Conservation (phyloP, 371 early-diverging fungal genomes). For the Furculomyces boomerangus region DNA sequence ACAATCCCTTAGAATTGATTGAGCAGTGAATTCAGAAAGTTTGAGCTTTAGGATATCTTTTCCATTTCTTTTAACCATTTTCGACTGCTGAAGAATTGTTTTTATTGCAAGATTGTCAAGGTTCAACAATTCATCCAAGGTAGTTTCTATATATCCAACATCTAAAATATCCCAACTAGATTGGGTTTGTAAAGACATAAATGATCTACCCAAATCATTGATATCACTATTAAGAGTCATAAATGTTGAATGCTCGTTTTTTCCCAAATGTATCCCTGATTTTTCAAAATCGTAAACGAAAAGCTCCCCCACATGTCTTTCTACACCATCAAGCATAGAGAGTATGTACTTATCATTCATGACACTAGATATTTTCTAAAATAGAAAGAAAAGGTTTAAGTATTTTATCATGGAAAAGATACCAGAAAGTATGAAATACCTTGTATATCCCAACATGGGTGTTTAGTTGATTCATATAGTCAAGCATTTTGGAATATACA, state of each 20-base stretch:
- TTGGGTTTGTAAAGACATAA: slow-evolving; percentile 26
- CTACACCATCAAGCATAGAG: slow-evolving; percentile 36
- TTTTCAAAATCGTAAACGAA: slow-evolving; percentile 86
- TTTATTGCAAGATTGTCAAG: slow-evolving; percentile 11
- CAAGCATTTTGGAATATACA: slow-evolving; percentile 52
- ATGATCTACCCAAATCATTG: slow-evolving; percentile 52
- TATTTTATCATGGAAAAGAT: background rate
- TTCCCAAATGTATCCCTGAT: slow-evolving; percentile 75
- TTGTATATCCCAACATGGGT: slow-evolving; percentile 65
- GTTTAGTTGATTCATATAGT: slow-evolving; percentile 82
- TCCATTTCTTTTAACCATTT: background rate
- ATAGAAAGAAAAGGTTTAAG: background rate
- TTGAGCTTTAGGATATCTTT: slow-evolving; percentile 7
- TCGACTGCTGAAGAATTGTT: slow-evolving; percentile 2
- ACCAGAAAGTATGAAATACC: background rate
- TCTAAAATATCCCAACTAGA: background rate
- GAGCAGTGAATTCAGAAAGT: slow-evolving; percentile 16
- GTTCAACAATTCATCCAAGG: background rate
- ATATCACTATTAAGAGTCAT: slow-evolving; percentile 67
- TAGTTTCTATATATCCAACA: background rate
- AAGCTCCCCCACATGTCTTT: slow-evolving; percentile 56
- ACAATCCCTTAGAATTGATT: slow-evolving; percentile 21
- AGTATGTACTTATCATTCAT: slow-evolving; percentile 36
- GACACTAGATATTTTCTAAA: slow-evolving; percentile 41
- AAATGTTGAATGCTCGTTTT: slow-evolving; percentile 42